Evolutionary conservation across 768 basidiomycete genomes (phyloP).

Genomic region (Zangia roseola): DNA sequence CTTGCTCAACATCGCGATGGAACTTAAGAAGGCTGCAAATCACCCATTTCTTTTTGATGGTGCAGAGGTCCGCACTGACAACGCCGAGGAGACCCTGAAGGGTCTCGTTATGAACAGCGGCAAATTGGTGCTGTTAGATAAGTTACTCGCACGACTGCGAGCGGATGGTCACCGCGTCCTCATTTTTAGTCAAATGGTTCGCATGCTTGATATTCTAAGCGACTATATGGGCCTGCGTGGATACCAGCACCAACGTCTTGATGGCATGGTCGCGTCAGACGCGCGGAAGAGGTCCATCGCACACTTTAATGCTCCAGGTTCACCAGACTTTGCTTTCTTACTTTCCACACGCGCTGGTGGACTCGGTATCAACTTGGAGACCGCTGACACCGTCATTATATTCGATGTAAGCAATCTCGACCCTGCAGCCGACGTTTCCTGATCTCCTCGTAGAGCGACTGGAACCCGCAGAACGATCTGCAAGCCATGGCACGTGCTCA

Average conservation of each 20-base stretch:
- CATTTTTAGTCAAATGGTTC: slow-evolving; percentile 99
- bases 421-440: neutral
- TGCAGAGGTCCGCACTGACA: slow-evolving; percentile 67
- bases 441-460: slow-evolving; percentile 69
- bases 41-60: slow-evolving; percentile 98
- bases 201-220: slow-evolving; percentile 96
- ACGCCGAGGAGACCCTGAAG: slow-evolving; percentile 80
- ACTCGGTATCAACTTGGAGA: slow-evolving; percentile 97
- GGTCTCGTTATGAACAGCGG: slow-evolving; percentile 99
- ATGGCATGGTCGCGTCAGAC: slow-evolving; percentile 94
- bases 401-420: slow-evolving; percentile 73
- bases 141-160: slow-evolving; percentile 85
- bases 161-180: slow-evolving; percentile 94
- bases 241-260: slow-evolving; percentile 91
- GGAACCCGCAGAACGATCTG: slow-evolving; percentile 98
- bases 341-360: slow-evolving; percentile 97
- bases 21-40: slow-evolving; percentile 97
- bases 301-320: slow-evolving; percentile 92
- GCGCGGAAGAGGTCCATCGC: slow-evolving; percentile 93
- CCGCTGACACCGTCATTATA: slow-evolving; percentile 98
- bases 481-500: slow-evolving; percentile 99
- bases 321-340: slow-evolving; percentile 94
- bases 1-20: slow-evolving; percentile 98
- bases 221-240: slow-evolving; percentile 93
- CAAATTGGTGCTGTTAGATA: slow-evolving; percentile 97